Base-by-base conservation (phyloP, 179 eudicot genomes). In the Vitellaria paradoxa region DNA sequence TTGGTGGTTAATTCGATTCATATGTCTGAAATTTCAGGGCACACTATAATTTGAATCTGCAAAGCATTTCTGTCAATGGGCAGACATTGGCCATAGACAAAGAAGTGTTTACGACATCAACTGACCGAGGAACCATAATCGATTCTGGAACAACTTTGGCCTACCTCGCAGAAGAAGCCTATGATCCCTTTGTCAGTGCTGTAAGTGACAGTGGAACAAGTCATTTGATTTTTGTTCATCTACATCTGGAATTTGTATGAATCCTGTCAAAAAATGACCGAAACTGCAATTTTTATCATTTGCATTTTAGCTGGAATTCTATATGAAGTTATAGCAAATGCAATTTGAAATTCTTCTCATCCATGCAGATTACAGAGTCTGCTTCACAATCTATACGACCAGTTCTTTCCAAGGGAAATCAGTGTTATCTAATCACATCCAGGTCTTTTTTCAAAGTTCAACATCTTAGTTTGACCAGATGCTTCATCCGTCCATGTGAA, bases 61-160 rank as follows among this genome's bases (percentile, higher is more conserved):
- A 89, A 85, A 92, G 97, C 77, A 92, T 94, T 80, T 76, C 97
- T 57, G 89, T 94, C 37, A 91, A 94, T 76, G 93, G 93, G 46
- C 91, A 87, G 82, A 81, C 15, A 63, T 80, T 94, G 81, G 24
- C 93, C 57, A 88, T 94, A 71, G 88, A 87, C 70, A 73, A 93
- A 72, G 80, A 93, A 0, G 91, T 85, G n/a, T 94, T 92, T 81
- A 76, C 87, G 20, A 92, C 97, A 67, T 88, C 93, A 64, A 73
- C 74, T 74, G 88, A 63, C 72, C 83, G 88, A 42, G 98, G 98
- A 72, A 94, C 97, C n/a, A 94, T 94, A 60, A 81, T 94, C 47
- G 98, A 94, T 87, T 94, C 97, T 5, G 98, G 98, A 77, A 94
- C 98, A 46, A 94, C 98, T 69, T 85, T 94, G 80, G 92, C 97